These are phyloP conservation scores for Fonsecaea nubica DNA, from an alignment of 2,329 filamentous ascomycete species.

Conservation along the genomic window DNA sequence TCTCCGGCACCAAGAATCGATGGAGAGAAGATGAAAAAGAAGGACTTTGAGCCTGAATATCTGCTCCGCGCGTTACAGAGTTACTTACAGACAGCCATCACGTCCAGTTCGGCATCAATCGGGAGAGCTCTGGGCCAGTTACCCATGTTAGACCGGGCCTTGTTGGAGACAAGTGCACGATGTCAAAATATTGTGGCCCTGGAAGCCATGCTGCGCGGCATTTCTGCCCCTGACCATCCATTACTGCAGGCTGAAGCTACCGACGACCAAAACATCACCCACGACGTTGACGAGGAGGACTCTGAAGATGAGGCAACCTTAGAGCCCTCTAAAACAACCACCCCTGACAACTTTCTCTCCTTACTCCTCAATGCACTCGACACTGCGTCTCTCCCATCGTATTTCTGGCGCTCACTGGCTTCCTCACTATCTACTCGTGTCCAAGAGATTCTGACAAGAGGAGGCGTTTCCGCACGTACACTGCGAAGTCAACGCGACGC, in stretches of 20 bases:
- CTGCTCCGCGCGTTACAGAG: conserved; percentile 78
- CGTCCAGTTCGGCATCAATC: conserved; percentile 76
- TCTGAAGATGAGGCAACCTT: conserved; percentile 24
- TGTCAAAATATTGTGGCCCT: conserved; percentile 93
- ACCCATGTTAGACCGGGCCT: conserved; percentile 78
- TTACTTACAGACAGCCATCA: conserved; percentile 81
- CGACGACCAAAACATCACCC: conserved; percentile 34
- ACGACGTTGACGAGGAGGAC: conserved; percentile 13
- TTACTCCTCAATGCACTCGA: conserved; percentile 80
- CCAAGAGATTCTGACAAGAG: conserved; percentile 81
- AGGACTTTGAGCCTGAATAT: conserved; percentile 68
- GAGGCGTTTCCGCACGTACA: conserved; percentile 82
- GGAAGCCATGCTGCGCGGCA: conserved; percentile 74
- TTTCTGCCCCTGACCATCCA: conserved; percentile 72
- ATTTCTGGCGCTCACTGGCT: conserved; percentile 92
- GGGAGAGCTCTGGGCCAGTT: conserved; percentile 78
- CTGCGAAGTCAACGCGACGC: conserved; percentile 75
- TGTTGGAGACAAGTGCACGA: conserved; percentile 79
- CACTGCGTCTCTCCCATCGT: conserved; percentile 83
- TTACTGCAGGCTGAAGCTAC: conserved; percentile 53
- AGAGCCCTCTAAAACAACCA: conserved; percentile 28
- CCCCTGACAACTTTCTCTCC: conserved; percentile 62
- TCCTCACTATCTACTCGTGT: conserved; percentile 76
- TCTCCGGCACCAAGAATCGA: conserved; percentile 65
- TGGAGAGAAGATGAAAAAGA: conserved; percentile 51